Evolutionary conservation across 345 rosid genomes (phyloP).

Genomic region (Microthlaspi erraticum): DNA sequence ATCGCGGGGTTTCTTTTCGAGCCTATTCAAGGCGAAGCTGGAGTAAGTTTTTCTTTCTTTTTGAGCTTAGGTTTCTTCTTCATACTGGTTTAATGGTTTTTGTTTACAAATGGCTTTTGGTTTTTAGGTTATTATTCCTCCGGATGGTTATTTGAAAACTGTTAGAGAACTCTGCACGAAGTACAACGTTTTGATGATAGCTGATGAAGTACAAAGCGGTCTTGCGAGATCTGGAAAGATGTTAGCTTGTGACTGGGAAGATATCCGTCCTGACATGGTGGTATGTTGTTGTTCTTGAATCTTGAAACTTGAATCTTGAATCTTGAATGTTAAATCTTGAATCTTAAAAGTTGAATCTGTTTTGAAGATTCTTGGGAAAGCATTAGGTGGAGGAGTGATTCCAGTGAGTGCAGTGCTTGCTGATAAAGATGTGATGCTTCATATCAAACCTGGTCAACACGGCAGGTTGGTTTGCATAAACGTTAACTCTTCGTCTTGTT

Average conservation of each 20-base stretch:
- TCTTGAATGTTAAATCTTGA: too few relatives aligned
- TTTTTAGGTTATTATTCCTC: conserved; percentile 78
- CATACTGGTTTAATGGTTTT: background rate
- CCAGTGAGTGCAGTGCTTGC: conserved; percentile 96
- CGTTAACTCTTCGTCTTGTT: background rate
- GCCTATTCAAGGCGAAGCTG: conserved; percentile 99
- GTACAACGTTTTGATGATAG: conserved; percentile 86
- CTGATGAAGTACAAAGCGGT: conserved; percentile 97
- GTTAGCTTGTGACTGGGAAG: conserved; percentile 98
- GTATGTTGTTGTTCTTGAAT: conserved; percentile 48
- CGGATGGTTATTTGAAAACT: conserved; percentile 76
- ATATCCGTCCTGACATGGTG: conserved; percentile 85
- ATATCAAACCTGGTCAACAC: conserved; percentile 94
- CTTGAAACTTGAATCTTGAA: too few relatives aligned
- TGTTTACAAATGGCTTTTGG: conserved; percentile 1
- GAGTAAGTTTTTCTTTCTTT: conserved; percentile 57
- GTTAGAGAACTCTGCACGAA: conserved; percentile 87
- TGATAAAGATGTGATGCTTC: conserved; percentile 89
- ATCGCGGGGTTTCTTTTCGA: conserved; percentile 96
- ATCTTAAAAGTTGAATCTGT: background rate
- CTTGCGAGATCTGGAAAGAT: conserved; percentile 84
- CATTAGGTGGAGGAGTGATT: conserved; percentile 96
- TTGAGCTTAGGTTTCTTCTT: background rate
- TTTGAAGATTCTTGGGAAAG: conserved; percentile 82
- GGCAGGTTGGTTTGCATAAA: conserved; percentile 79